These are phyloP conservation scores for Thermochaetoides thermophila DNA, from an alignment of 495 filamentous ascomycete genomes.

Conservation along the genomic window DNA sequence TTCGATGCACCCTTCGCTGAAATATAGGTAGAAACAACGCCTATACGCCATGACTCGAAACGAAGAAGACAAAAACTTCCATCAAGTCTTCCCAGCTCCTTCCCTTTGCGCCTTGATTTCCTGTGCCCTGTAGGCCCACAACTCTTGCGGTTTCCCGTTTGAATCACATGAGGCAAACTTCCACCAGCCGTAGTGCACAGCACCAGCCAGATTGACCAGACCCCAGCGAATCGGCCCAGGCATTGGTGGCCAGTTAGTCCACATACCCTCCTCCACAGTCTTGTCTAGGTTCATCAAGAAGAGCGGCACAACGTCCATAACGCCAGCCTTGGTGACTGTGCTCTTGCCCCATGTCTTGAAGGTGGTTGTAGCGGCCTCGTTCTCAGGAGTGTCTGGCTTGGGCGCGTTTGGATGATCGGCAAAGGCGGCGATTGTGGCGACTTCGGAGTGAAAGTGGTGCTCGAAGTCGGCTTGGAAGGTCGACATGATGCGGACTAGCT, in stretches of 20 bases:
- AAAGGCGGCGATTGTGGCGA: slow-evolving; percentile 34
- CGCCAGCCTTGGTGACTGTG: slow-evolving; percentile 35
- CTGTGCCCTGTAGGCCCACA: slow-evolving; percentile 21
- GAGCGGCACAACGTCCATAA: slow-evolving; percentile 37
- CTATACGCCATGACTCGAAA: too few species aligned
- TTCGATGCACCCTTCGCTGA: too few species aligned
- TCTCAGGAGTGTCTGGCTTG: slow-evolving; percentile 22
- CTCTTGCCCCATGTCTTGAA: slow-evolving; percentile 35
- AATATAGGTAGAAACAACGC: too few species aligned
- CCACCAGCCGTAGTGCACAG: slow-evolving; percentile 34
- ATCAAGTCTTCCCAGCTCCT: slow-evolving; percentile 16
- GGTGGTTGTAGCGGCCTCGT: slow-evolving; percentile 13
- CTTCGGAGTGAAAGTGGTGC: slow-evolving; percentile 39
- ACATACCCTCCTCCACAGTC: slow-evolving; percentile 37
- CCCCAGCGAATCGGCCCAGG: slow-evolving; percentile 33
- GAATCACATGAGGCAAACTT: slow-evolving; percentile 36
- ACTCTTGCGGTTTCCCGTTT: slow-evolving; percentile 24
- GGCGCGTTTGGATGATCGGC: slow-evolving; percentile 32
- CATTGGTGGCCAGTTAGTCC: slow-evolving; percentile 37
- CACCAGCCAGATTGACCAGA: slow-evolving; percentile 29
- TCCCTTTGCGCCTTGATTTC: slow-evolving; percentile 6
- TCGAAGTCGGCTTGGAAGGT: slow-evolving; percentile 33
- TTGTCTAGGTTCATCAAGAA: slow-evolving; percentile 42
- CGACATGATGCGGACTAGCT: slow-evolving; percentile 33
- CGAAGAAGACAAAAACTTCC: not conserved